These are phyloP conservation scores for Acer yangbiense DNA, from an alignment of 345 rosid species.

Conservation along the genomic window DNA sequence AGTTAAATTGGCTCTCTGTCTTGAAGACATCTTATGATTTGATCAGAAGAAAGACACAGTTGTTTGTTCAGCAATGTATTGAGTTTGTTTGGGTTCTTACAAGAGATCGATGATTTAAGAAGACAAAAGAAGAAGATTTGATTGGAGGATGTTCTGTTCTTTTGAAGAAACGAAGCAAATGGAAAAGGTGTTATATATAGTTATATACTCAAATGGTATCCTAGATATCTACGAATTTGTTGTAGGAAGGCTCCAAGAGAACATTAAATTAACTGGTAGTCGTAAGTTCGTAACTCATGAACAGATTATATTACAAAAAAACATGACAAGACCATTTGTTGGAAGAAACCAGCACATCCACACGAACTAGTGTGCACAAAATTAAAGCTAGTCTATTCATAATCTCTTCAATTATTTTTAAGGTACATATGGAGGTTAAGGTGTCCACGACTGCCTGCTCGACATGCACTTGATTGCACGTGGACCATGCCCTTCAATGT, in stretches of 20 bases:
- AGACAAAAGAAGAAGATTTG: background rate
- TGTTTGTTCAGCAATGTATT: background rate
- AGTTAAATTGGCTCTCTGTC: constrained; percentile 10
- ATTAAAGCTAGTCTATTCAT: constrained; percentile 19
- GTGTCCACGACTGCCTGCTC: background rate
- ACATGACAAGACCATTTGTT: background rate
- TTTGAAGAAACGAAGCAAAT: background rate
- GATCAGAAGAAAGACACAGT: background rate
- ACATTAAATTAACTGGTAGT: background rate
- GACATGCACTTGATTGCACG: background rate
- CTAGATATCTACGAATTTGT: background rate
- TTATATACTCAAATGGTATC: background rate
- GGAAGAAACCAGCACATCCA: constrained; percentile 15
- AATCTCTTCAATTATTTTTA: background rate
- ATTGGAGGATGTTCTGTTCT: background rate
- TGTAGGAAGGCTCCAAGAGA: background rate
- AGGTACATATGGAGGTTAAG: constrained; percentile 13
- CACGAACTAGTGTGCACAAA: constrained; percentile 6
- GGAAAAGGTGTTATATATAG: background rate
- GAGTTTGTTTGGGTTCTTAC: too few relatives aligned
- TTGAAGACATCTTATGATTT: background rate
- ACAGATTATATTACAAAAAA: background rate
- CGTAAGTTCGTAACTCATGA: too few relatives aligned
- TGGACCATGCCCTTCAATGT: background rate
- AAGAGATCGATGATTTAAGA: background rate